A percentile compares a stretch with the other conserved stretches of the same genome.
These are phyloP conservation scores for Nannizzia gypsea DNA, from an alignment of 2,329 filamentous ascomycete genomes.

Conservation along the genomic window DNA sequence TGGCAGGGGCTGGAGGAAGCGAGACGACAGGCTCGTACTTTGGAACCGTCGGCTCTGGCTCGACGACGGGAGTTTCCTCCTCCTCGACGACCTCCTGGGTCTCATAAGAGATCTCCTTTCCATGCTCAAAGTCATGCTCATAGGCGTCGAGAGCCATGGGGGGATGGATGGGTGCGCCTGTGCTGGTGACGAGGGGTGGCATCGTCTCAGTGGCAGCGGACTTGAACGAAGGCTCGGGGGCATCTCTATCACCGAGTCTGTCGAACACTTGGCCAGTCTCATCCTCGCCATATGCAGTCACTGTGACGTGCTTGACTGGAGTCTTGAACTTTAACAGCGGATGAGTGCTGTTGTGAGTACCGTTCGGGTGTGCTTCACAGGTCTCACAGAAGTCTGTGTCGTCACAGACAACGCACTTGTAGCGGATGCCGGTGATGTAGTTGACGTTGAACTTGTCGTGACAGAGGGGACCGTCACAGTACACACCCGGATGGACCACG, in stretches of 20 bases:
- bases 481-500: slow-evolving; percentile 66
- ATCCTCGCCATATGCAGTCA: slow-evolving; percentile 73
- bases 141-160: background rate
- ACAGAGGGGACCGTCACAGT: slow-evolving; percentile 90
- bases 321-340: slow-evolving; percentile 96
- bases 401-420: slow-evolving; percentile 94
- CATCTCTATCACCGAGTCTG: slow-evolving; percentile 57
- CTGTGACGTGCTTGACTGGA: slow-evolving; percentile 73
- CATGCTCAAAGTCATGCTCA: background rate
- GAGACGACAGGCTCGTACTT: background rate
- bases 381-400: slow-evolving; percentile 90
- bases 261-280: slow-evolving; percentile 52
- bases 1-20: background rate
- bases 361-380: slow-evolving; percentile 78
- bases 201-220: slow-evolving; percentile 44
- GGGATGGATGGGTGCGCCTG: slow-evolving; percentile 30
- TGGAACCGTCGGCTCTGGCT: background rate
- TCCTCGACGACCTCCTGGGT: slow-evolving; percentile 13
- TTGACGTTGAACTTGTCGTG: slow-evolving; percentile 31
- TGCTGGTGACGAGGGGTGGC: slow-evolving; percentile 38
- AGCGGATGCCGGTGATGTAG: slow-evolving; percentile 72
- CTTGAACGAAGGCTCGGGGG: slow-evolving; percentile 20
- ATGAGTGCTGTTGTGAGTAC: slow-evolving; percentile 87
- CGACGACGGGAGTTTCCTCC: slow-evolving; percentile 11
- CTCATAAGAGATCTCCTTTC: background rate